Conservation (phyloP, 257 asterid species). For the Penstemon eatonii region DNA sequence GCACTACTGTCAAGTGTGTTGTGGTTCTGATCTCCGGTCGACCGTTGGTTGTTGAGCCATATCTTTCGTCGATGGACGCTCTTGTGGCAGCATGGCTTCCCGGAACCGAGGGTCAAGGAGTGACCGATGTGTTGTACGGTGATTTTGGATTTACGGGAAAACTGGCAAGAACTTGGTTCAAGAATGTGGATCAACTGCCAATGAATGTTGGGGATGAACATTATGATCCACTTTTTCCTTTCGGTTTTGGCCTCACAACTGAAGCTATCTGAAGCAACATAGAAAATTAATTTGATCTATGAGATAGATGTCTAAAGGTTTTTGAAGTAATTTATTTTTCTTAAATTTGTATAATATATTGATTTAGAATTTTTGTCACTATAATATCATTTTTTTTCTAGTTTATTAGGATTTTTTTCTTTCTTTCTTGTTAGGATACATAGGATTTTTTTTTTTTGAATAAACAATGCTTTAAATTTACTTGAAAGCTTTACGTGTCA, state of each 20-base stretch:
- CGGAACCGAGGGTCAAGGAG: slow-evolving; percentile 64
- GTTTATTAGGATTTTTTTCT: no score
- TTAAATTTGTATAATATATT: no score
- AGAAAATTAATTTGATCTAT: not conserved
- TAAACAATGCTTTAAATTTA: no score
- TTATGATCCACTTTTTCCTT: slow-evolving; percentile 64
- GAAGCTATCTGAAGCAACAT: slow-evolving; percentile 4
- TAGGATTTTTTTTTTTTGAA: no score
- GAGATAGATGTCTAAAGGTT: no score
- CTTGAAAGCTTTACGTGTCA: no score
- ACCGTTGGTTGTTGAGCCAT: slow-evolving; percentile 51
- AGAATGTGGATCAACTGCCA: slow-evolving; percentile 54
- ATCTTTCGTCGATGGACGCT: slow-evolving; percentile 42
- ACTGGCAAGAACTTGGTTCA: slow-evolving; percentile 63
- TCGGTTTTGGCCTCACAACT: slow-evolving; percentile 58
- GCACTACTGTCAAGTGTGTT: slow-evolving; percentile 41
- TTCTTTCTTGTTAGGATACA: no score
- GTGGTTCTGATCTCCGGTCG: slow-evolving; percentile 57
- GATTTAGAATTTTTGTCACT: no score
- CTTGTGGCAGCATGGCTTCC: slow-evolving; percentile 80
- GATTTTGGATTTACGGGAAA: slow-evolving; percentile 58
- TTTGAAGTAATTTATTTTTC: no score
- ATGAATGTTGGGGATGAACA: slow-evolving; percentile 54
- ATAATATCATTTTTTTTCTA: no score
- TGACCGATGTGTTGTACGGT: slow-evolving; percentile 60